A percentile compares a stretch with the other conserved stretches of the same genome.
Evolutionary conservation across 2,329 filamentous ascomycete genomes (phyloP).

Genomic region (Neurospora crassa): DNA sequence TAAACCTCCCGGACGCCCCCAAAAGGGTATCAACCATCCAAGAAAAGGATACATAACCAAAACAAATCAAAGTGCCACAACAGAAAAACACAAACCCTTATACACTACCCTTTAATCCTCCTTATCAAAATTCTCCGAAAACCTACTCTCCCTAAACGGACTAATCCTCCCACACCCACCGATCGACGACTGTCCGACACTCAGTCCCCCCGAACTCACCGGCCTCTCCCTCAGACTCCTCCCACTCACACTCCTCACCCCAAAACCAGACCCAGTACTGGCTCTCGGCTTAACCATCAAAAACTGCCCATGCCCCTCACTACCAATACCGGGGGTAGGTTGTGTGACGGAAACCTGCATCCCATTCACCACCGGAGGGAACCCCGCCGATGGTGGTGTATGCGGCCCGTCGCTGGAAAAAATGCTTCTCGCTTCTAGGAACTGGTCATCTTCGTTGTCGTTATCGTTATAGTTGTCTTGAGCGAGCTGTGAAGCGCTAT

Average conservation of each 20-base stretch:
- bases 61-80: neutral
- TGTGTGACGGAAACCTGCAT: neutral
- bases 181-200: neutral
- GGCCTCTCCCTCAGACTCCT: neutral
- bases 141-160: constrained; percentile 38
- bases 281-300: constrained; percentile 15
- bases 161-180: constrained; percentile 23
- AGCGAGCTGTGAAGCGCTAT: neutral
- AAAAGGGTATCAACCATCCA: neutral
- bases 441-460: constrained; percentile 6
- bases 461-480: constrained; percentile 2
- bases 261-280: neutral
- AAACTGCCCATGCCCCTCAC: neutral
- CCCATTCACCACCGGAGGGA: neutral
- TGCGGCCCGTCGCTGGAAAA: constrained; percentile 13
- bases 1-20: neutral
- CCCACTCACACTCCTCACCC: neutral
- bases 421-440: constrained; percentile 18
- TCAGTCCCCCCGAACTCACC: neutral
- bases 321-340: neutral
- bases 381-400: constrained; percentile 8
- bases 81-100: neutral
- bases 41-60: neutral
- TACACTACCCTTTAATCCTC: neutral
- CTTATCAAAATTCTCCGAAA: constrained; percentile 37